Evolutionary conservation across 495 filamentous ascomycete genomes (phyloP).

Genomic region (Cercophora samala): DNA sequence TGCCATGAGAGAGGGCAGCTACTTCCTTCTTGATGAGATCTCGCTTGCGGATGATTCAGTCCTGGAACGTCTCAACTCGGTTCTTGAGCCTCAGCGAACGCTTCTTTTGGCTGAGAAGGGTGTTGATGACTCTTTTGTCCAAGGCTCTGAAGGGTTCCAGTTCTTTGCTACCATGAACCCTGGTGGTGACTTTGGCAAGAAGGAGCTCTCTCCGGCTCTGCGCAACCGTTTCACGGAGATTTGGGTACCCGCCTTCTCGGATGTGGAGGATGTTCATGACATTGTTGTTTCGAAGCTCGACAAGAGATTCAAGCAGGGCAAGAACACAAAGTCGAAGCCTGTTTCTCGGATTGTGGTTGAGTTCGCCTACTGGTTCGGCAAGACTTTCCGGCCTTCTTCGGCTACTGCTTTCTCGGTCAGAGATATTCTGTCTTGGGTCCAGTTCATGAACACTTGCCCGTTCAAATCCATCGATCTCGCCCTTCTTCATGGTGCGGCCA

Average conservation of each 20-base stretch:
- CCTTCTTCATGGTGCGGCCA: conserved; percentile 82
- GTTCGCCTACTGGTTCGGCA: conserved; percentile 90
- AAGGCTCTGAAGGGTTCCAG: conserved; percentile 80
- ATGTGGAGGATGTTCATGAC: conserved; percentile 78
- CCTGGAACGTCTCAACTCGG: conserved; percentile 92
- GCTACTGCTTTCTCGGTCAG: conserved; percentile 77
- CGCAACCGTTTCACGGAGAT: conserved; percentile 98
- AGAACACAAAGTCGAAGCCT: conserved; percentile 25
- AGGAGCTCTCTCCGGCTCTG: conserved; percentile 90
- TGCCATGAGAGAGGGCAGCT: conserved; percentile 84
- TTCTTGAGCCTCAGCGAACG: conserved; percentile 83
- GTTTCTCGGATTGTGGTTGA: conserved; percentile 67
- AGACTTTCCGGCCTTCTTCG: conserved; percentile 67
- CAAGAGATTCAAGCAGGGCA: conserved; percentile 30
- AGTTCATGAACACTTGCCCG: conserved; percentile 73
- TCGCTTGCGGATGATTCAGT: conserved; percentile 98
- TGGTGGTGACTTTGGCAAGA: conserved; percentile 96
- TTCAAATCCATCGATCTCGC: conserved; percentile 39
- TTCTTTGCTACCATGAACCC: conserved; percentile 99
- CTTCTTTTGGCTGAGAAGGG: conserved; percentile 94
- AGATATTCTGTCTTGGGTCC: conserved; percentile 89
- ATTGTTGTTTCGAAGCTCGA: conserved; percentile 76
- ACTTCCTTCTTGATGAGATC: conserved; percentile 95
- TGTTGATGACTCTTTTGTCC: conserved; percentile 69
- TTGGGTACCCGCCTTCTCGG: conserved; percentile 85